These are phyloP conservation scores for Phytophthora capsici DNA, from an alignment of 352 stramenopile genomes.

Conservation along the genomic window DNA sequence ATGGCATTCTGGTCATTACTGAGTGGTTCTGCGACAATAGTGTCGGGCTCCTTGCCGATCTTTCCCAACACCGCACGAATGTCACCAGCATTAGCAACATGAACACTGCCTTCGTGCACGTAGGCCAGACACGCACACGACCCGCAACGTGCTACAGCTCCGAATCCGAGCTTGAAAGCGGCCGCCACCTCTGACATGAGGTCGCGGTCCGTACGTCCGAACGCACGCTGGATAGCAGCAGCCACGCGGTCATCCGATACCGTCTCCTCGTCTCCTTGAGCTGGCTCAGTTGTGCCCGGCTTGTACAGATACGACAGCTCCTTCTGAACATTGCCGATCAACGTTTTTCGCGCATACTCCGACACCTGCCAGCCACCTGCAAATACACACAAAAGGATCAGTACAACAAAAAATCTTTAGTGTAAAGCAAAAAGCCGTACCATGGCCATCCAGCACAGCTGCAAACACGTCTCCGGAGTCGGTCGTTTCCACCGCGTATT, in stretches of 20 bases:
- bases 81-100: constrained; percentile 90
- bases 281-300: constrained; percentile 25
- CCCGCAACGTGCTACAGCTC: constrained; percentile 86
- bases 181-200: constrained; percentile 80
- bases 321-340: constrained; percentile 85
- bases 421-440: constrained; percentile 31
- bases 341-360: constrained; percentile 82
- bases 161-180: constrained; percentile 93
- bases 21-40: constrained; percentile 67
- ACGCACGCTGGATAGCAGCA: constrained; percentile 82
- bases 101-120: constrained; percentile 73
- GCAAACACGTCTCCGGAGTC: constrained; percentile 84
- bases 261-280: constrained; percentile 30
- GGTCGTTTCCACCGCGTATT: constrained; percentile 77
- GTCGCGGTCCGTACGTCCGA: constrained; percentile 86
- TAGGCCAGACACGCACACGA: constrained; percentile 88
- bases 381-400: not conserved
- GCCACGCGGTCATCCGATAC: constrained; percentile 62
- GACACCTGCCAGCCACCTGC: constrained; percentile 93
- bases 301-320: constrained; percentile 66
- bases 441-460: constrained; percentile 91
- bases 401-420: no score
- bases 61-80: constrained; percentile 84
- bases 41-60: constrained; percentile 39
- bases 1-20: constrained; percentile 95